Evolutionary conservation across 345 rosid genomes (phyloP), one percentile per base, ranked within the genome.

Genomic region (Angophora floribunda): DNA sequence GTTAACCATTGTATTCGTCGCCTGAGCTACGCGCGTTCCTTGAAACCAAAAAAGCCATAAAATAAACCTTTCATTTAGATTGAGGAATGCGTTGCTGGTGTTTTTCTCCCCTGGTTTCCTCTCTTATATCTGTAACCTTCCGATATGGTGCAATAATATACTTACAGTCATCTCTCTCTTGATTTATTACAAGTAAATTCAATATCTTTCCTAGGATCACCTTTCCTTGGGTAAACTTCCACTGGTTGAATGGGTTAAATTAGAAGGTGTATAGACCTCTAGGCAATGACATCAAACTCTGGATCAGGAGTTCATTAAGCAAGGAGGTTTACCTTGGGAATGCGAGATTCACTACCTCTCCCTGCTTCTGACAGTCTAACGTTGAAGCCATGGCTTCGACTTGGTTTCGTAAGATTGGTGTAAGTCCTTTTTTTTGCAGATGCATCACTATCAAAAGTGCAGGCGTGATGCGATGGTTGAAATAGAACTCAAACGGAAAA

Each of bases 11-110:
- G 85, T 41, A 87, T 55, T 78, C 52, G 53, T 6, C 5, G 11
- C 55, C 3, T 89, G 12, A 53, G 32, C 86, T 32, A 61, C 61
- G n/a, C 52, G 86, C 93, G 92, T 19, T 91, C 91, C 75, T 67
- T 49, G 45, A 89, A 53, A 28, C 61, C 90, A 41, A 86, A 30
- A 84, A 65, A 87, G 61, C 85, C 89, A 15, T 88, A 61, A 63
- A 86, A 14, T 61, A 8, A 44, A 85, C 45, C 22, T 32, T 14
- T 44, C 50, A 5, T 6, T 61, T 28, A 53, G 59, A 53, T 21
- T 53, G 32, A 63, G 41, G 19, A 63, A 13, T 13, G 22, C 10
- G 26, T 36, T 32, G 80, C 47, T 36, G 1, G 16, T 70, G 47
- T 32, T 70, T 32, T 67, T 32, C 80, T 9, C 24, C 47, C 47